Evolutionary conservation across 75 land plant species (phyloP).

Genomic region (Picea glauca): DNA sequence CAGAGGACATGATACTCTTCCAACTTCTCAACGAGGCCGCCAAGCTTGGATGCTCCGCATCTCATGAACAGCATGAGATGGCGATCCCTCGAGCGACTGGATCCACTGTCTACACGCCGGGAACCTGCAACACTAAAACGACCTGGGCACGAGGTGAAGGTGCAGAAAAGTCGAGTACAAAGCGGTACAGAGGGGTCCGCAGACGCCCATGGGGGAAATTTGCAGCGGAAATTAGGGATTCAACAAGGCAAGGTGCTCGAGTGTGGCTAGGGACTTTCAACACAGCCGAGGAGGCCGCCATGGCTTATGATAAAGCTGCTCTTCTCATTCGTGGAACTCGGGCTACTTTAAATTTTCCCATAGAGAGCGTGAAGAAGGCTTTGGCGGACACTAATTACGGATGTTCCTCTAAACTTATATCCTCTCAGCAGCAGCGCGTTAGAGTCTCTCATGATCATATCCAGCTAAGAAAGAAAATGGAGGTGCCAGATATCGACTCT

Average conservation of each 20-base stretch:
- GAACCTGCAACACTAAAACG: too few species aligned
- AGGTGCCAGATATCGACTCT: too few species aligned
- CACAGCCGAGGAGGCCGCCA: slow-evolving; percentile 65
- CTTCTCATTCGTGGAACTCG: slow-evolving; percentile 15
- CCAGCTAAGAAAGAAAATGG: too few species aligned
- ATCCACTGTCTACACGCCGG: too few species aligned
- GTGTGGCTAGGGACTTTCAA: slow-evolving; percentile 74
- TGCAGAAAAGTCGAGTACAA: background rate
- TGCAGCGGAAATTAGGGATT: slow-evolving; percentile 64
- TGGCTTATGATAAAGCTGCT: slow-evolving; percentile 52
- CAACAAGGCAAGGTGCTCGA: slow-evolving; percentile 37
- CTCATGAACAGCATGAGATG: too few species aligned
- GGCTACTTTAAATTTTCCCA: slow-evolving; percentile 20
- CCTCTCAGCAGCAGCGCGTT: background rate
- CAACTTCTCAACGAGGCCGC: too few species aligned
- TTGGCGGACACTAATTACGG: background rate
- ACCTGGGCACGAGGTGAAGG: too few species aligned
- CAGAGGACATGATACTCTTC: too few species aligned
- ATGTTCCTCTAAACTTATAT: background rate
- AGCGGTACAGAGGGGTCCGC: slow-evolving; percentile 59
- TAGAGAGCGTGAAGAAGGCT: background rate
- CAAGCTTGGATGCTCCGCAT: too few species aligned
- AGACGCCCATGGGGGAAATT: slow-evolving; percentile 65
- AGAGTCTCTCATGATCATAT: too few species aligned
- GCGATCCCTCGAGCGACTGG: too few species aligned